Conservation (phyloP, 2,329 filamentous ascomycete species). For the Lecanosticta acicola region DNA sequence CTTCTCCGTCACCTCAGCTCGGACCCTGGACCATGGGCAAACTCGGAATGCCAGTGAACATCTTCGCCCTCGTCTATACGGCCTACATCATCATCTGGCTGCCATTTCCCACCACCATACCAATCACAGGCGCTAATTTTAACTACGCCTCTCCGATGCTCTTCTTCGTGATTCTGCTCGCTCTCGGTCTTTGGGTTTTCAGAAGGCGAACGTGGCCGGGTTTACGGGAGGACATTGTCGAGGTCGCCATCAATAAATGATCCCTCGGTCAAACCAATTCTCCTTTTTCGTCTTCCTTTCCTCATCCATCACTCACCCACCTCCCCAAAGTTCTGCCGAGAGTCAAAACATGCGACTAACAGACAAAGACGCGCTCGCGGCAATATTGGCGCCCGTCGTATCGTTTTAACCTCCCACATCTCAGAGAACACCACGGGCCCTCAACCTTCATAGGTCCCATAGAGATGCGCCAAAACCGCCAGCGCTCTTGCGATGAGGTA, state of each 20-base stretch:
- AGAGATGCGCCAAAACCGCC: constrained; percentile 18
- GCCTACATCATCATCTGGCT: constrained; percentile 23
- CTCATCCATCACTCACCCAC: constrained; percentile 1
- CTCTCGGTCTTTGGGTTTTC: constrained; percentile 16
- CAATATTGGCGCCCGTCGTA: constrained; percentile 18
- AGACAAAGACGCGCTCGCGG: constrained; percentile 13
- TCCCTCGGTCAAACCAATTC: background rate
- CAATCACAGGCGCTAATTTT: constrained; percentile 20
- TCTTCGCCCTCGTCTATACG: constrained; percentile 22
- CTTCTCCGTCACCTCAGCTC: constrained; percentile 8
- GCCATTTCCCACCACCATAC: constrained; percentile 22
- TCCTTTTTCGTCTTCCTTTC: background rate
- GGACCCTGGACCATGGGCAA: constrained; percentile 22
- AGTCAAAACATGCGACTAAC: constrained; percentile 12
- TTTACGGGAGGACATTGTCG: constrained; percentile 19
- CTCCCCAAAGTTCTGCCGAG: constrained; percentile 13
- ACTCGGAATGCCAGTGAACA: constrained; percentile 20
- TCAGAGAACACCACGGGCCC: constrained; percentile 12
- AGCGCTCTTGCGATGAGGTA: constrained; percentile 15
- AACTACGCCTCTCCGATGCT: constrained; percentile 26
- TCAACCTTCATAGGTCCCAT: constrained; percentile 14
- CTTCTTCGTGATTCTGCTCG: constrained; percentile 18
- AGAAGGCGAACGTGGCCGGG: constrained; percentile 21
- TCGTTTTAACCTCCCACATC: constrained; percentile 14
- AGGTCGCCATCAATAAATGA: constrained; percentile 13